These are phyloP conservation scores for Malassezia cuniculi DNA, from an alignment of 1,284 basidiomycete genomes.

Conservation along the genomic window DNA sequence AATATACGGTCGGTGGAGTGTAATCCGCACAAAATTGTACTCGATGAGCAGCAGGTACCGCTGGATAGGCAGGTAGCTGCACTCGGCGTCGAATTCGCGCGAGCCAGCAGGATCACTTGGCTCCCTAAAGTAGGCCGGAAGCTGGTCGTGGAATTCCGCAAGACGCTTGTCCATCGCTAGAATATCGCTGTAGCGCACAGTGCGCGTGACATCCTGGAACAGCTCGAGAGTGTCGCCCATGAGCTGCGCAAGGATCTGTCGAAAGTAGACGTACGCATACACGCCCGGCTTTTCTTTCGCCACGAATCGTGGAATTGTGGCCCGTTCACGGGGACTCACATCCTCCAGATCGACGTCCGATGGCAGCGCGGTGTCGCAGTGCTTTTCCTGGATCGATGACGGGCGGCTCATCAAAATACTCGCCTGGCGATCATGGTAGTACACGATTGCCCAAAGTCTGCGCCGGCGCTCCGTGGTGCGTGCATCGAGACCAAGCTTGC, in stretches of 20 bases:
- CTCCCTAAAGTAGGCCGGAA: constrained; percentile 62
- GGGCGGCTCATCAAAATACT: constrained; percentile 74
- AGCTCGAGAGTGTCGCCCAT: constrained; percentile 87
- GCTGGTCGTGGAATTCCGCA: constrained; percentile 66
- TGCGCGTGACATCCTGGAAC: constrained; percentile 70
- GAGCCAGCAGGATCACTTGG: constrained; percentile 53
- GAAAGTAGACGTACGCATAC: constrained; percentile 75
- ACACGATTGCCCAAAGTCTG: constrained; percentile 82
- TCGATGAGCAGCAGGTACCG: constrained; percentile 39
- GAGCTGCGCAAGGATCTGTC: constrained; percentile 67
- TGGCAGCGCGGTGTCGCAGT: constrained; percentile 68
- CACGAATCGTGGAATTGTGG: too few relatives aligned
- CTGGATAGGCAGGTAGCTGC: constrained; percentile 32
- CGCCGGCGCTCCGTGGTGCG: constrained; percentile 75
- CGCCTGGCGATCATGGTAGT: constrained; percentile 80
- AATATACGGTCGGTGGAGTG: constrained; percentile 36
- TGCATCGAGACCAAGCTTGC: constrained; percentile 52
- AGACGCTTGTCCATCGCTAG: constrained; percentile 71
- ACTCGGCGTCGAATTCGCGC: constrained; percentile 22
- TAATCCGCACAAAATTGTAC: constrained; percentile 36
- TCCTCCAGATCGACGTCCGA: constrained; percentile 62
- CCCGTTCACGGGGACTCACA: neutral
- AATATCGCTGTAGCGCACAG: constrained; percentile 72
- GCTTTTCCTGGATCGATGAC: constrained; percentile 59
- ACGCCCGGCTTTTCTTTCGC: constrained; percentile 67